phyloP scores from a whole-genome alignment of 306 rosid species.

The Myrica gale region DNA sequence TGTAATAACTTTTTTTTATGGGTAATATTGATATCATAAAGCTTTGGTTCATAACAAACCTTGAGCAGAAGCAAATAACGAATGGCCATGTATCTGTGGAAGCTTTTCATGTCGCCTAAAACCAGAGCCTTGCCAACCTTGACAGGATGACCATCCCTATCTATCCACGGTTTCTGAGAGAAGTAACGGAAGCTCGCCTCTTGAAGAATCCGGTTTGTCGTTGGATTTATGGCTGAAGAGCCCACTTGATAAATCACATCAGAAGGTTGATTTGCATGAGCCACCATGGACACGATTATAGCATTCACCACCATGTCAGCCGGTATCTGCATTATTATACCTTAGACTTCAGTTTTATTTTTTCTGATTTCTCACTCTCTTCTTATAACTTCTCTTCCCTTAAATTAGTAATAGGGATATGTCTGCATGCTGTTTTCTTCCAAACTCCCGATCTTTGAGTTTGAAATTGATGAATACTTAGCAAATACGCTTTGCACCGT shows the following conservation, averaged over 20 bases:
- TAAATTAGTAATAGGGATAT: background rate
- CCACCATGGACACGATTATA: conserved; percentile 61
- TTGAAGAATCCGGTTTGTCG: conserved; percentile 33
- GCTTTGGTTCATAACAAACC: conserved; percentile 33
- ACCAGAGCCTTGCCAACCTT: conserved; percentile 48
- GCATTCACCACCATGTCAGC: conserved; percentile 87
- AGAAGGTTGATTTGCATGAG: conserved; percentile 44
- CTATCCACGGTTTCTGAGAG: conserved; percentile 60
- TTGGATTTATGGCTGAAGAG: conserved; percentile 54
- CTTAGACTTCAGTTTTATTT: background rate
- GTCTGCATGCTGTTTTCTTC: too few species aligned
- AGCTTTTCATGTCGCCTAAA: conserved; percentile 55
- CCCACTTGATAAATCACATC: conserved; percentile 69
- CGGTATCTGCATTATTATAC: conserved; percentile 50
- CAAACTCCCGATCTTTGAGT: too few species aligned
- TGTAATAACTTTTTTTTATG: too few species aligned
- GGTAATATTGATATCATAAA: too few species aligned
- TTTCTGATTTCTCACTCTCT: too few species aligned
- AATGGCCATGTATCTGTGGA: conserved; percentile 60
- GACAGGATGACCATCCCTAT: conserved; percentile 55
- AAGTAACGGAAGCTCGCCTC: conserved; percentile 48
- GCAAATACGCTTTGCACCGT: too few species aligned
- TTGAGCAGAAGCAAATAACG: conserved; percentile 62
- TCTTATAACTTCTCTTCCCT: background rate
- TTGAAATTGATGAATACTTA: too few species aligned